These are phyloP conservation scores for Malania oleifera DNA, from an alignment of 164 flowering plant species.

Conservation along the genomic window DNA sequence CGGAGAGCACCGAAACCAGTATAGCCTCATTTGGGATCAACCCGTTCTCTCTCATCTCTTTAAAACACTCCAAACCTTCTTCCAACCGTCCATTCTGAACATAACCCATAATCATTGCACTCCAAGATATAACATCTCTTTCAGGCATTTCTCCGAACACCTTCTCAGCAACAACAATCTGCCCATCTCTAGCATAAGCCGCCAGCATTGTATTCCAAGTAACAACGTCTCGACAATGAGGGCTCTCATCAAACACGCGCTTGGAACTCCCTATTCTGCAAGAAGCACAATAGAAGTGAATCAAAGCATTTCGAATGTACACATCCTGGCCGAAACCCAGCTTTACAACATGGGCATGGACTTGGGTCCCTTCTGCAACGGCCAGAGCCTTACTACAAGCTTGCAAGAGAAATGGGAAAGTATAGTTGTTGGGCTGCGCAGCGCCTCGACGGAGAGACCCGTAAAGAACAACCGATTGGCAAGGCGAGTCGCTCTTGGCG, in stretches of 20 bases:
- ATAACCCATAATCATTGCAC: constrained; percentile 39
- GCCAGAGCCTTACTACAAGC: constrained; percentile 35
- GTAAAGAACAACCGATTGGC: constrained; percentile 21
- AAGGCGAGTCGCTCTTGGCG: constrained; percentile 24
- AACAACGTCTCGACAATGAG: constrained; percentile 34
- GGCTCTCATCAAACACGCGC: constrained; percentile 35
- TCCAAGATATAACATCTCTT: constrained; percentile 48
- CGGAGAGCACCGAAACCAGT: constrained; percentile 39
- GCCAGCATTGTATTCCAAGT: constrained; percentile 49
- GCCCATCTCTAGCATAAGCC: constrained; percentile 30
- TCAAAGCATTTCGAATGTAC: constrained; percentile 36
- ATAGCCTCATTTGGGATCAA: constrained; percentile 37
- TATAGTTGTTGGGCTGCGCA: constrained; percentile 33
- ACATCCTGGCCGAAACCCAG: constrained; percentile 33
- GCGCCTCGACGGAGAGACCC: constrained; percentile 5
- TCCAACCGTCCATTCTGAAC: constrained; percentile 36
- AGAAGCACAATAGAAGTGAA: constrained; percentile 37
- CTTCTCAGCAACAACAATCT: constrained; percentile 22
- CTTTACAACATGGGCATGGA: constrained; percentile 34
- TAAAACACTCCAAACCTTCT: constrained; percentile 34
- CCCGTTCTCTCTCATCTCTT: constrained; percentile 30
- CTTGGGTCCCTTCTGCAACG: constrained; percentile 29
- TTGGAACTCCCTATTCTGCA: constrained; percentile 18
- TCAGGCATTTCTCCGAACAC: constrained; percentile 47
- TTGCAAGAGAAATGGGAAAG: constrained; percentile 44